Evolutionary conservation across 306 rosid genomes (phyloP), one percentile per base, ranked within the genome.

Genomic region (Prunus armeniaca): DNA sequence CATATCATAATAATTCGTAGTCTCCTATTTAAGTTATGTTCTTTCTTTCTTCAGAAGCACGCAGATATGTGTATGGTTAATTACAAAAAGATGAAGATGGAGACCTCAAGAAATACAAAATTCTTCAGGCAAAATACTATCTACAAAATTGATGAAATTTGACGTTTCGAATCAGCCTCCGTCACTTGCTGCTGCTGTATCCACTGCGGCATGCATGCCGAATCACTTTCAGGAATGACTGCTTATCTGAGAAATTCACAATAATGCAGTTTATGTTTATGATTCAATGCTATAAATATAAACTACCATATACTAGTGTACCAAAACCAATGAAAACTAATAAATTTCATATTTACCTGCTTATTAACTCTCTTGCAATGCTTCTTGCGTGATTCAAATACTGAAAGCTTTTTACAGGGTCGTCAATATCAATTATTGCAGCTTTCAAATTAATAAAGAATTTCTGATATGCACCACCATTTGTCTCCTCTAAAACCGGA

Each of bases 331-430:
- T 32, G 38, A 32, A 32, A 32, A 32, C 38, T 32, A 32, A 5
- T 32, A 32, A 32, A 5, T 5, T 34, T 5, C 41, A 34, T 34
- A 47, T 73, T 75, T 49, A 89, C 90, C 87, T 49, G 86, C 79
- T 65, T 68, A 84, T 64, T 69, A 89, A 71, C 55, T 82, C 85
- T 83, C 74, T 67, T 64, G 96, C 97, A 77, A 83, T 79, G 79
- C 81, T 84, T 83, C 87, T 89, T 49, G 96, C 96, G 41, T 66
- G 84, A 66, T 83, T 83, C 82, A 92, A 64, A 67, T 73, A 82
- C 61, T 72, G 84, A 78, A 78, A 77, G 85, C 78, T 79, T 82
- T 81, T 70, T 49, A 79, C 82, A 64, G 71, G 76, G 58, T 85
- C 86, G 9, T 25, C 13, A 61, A 81, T 87, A 52, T 75, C 73